These are phyloP conservation scores for Leishmania lainsoni DNA, from an alignment of 208 protist genomes.

Conservation along the genomic window DNA sequence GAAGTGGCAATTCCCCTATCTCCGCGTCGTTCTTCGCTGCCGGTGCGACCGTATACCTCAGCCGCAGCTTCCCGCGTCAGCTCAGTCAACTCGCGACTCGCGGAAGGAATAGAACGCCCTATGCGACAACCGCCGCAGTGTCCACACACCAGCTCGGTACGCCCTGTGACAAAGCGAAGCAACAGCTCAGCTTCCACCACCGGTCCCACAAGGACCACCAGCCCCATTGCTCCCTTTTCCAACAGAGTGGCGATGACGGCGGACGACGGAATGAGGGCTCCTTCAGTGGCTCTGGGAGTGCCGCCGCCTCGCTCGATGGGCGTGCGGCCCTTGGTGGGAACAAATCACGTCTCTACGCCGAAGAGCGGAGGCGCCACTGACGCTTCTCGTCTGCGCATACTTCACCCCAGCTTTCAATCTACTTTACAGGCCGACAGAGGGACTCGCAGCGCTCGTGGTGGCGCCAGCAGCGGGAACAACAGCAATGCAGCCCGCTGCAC, in stretches of 20 bases:
- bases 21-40: background rate
- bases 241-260: no score
- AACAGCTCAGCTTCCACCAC: background rate
- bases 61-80: constrained; percentile 34
- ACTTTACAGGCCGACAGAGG: background rate
- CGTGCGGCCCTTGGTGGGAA: constrained; percentile 17
- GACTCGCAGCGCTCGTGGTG: constrained; percentile 7
- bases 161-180: constrained; percentile 3
- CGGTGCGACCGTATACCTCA: constrained; percentile 18
- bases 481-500: background rate
- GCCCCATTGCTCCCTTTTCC: background rate
- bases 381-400: constrained; percentile 8
- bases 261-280: background rate
- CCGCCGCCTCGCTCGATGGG: constrained; percentile 11
- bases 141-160: background rate
- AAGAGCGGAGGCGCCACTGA: background rate
- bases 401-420: constrained; percentile 3
- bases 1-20: background rate
- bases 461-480: background rate
- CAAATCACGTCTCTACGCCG: background rate
- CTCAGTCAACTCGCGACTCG: constrained; percentile 40
- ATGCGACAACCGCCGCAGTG: background rate
- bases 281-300: background rate
- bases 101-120: background rate
- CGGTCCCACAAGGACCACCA: background rate